Percentiles rank a stretch among this genome's conserved stretches.
phyloP scores from a whole-genome alignment of 768 basidiomycete genomes.

The Guyanaporus albipodus region DNA sequence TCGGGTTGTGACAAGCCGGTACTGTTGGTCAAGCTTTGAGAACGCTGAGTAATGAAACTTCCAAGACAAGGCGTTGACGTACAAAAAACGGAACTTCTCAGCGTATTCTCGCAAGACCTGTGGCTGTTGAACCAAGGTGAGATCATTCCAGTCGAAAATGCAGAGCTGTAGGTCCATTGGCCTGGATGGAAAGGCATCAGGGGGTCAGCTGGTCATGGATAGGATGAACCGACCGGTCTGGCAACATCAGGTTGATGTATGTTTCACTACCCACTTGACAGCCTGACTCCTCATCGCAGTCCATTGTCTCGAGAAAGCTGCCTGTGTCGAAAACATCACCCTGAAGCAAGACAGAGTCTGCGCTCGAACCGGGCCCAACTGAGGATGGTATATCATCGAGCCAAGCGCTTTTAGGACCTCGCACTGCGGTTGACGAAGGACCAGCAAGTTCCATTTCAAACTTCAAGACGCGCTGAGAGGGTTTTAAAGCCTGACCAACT shows the following conservation, averaged over 20 bases:
- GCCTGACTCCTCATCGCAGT: slow-evolving; percentile 4
- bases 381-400: neutral
- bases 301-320: neutral
- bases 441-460: slow-evolving; percentile 37
- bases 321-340: neutral
- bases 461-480: slow-evolving; percentile 29
- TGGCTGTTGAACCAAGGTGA: slow-evolving; percentile 37
- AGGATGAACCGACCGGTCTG: slow-evolving; percentile 46
- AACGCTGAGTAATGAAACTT: slow-evolving; percentile 4
- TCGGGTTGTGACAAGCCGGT: slow-evolving; percentile 37
- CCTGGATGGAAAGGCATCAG: slow-evolving; percentile 29
- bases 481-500: slow-evolving; percentile 3
- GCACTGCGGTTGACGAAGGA: neutral
- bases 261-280: slow-evolving; percentile 39
- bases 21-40: slow-evolving; percentile 33
- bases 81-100: slow-evolving; percentile 41
- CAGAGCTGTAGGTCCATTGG: slow-evolving; percentile 57
- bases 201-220: neutral
- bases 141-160: slow-evolving; percentile 30
- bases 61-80: slow-evolving; percentile 16
- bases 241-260: slow-evolving; percentile 49
- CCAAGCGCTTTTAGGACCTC: neutral
- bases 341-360: neutral
- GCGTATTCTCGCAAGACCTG: slow-evolving; percentile 40
- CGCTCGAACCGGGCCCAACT: neutral